Base-by-base conservation (phyloP, 1,284 basidiomycete genomes). In the Apiotrichum siamense region DNA sequence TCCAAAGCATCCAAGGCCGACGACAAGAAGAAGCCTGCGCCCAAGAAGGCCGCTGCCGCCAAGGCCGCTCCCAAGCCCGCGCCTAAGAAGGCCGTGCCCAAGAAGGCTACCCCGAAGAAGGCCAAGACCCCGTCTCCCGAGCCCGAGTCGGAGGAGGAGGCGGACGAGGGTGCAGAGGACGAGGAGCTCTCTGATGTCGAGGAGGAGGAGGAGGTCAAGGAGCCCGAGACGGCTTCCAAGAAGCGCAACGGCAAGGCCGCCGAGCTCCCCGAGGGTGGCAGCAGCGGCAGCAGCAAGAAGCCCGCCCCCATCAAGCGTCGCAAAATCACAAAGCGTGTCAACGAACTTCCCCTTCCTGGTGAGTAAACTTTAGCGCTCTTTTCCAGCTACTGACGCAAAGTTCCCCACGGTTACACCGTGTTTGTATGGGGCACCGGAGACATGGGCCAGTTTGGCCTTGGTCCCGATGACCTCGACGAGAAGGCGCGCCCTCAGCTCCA, bases 401-500 rank as follows among this genome's bases (percentile, higher is more conserved):
- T 21, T 11, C 41, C 49, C 17, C 10, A 56, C 17, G 61, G 62
- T 37, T 75, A 89, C n/a, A 13, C 27, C 10, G 47, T 57, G 13
- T 89, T 90, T 57, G 83, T 82, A 4, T 93, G 87, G 81, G 90
- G 90, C 9, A 75, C 72, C 6, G 89, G 88, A 20, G 88, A 90
- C 71, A 87, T 87, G 75, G 89, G 88, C 38, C 89, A 93, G 69
- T 85, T 92, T 63, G 90, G 89, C 18, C 79, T 88, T 73, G 89
- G 89, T 4, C 70, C 73, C 4, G 83, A 85, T 58, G 70, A 78
- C 44, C 75, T 87, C 29, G 81, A 77, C 52, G 86, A 91, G 70
- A 78, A 85, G 54, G 74, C 78, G 48, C 84, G 83, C 57, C 88
- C 88, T 6, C 83, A 80, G 64, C 78, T 83, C 50, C 88, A 79